Conservation (phyloP, 1,139 yeast species). For the Dujonia santamariae region DNA sequence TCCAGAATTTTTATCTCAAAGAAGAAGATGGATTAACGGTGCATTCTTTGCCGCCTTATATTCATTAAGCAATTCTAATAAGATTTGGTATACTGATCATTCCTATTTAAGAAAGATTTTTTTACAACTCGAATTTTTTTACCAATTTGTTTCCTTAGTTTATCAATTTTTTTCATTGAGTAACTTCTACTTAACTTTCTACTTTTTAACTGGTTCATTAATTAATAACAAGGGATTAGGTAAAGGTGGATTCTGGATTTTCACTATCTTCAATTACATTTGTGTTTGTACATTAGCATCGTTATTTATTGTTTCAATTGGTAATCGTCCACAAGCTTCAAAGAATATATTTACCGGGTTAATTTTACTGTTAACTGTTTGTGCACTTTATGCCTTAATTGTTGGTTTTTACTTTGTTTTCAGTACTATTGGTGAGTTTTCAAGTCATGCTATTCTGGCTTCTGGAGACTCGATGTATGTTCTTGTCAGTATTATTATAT, state of each 20-base stretch:
- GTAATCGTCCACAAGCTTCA: conserved; percentile 92
- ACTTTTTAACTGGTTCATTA: conserved; percentile 88
- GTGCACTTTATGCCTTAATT: conserved; percentile 77
- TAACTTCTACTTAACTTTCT: conserved; percentile 86
- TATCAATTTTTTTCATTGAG: conserved; percentile 90
- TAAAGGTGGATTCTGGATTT: conserved; percentile 73
- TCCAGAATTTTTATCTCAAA: conserved; percentile 88
- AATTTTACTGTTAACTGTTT: conserved; percentile 67
- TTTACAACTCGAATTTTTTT: conserved; percentile 78
- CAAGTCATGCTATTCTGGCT: conserved; percentile 16
- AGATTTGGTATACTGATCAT: conserved; percentile 87
- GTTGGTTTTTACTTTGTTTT: conserved; percentile 82
- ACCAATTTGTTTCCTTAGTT: conserved; percentile 71
- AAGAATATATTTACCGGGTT: conserved; percentile 66
- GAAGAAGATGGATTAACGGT: conserved; percentile 98
- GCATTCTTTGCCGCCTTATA: conserved; percentile 95
- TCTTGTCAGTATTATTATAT: conserved; percentile 69
- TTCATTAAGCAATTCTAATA: conserved; percentile 73
- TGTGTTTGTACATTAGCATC: conserved; percentile 79
- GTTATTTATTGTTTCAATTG: conserved; percentile 87
- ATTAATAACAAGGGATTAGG: conserved; percentile 52
- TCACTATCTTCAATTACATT: conserved; percentile 79
- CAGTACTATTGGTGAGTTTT: conserved; percentile 42
- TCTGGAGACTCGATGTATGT: conserved; percentile 54
- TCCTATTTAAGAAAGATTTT: conserved; percentile 70